Evolutionary conservation across 495 filamentous ascomycete species (phyloP).

Genomic region (Aspergillus incahuasiensis): DNA sequence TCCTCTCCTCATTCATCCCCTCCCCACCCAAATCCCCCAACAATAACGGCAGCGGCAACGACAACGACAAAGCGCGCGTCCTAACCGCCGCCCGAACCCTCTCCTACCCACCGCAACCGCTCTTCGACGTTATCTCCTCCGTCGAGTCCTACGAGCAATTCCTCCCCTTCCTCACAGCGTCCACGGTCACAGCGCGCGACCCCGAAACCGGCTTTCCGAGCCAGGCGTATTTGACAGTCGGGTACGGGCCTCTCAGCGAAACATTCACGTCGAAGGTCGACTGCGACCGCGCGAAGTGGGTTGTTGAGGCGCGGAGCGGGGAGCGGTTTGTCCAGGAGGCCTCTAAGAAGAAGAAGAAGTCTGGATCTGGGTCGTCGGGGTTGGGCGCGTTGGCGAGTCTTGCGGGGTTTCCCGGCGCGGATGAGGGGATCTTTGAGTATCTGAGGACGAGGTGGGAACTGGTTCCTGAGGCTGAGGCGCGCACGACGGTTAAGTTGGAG

Average conservation of each 20-base stretch:
- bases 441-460: slow-evolving; percentile 76
- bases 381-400: slow-evolving; percentile 7
- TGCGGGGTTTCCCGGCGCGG: slow-evolving; percentile 35
- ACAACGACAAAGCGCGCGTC: slow-evolving; percentile 34
- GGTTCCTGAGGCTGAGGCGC: slow-evolving; percentile 31
- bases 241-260: slow-evolving; percentile 78
- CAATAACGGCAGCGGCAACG: slow-evolving; percentile 13
- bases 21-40: slow-evolving; percentile 2
- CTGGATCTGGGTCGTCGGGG: too few species aligned
- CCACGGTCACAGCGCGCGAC: slow-evolving; percentile 62
- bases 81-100: slow-evolving; percentile 74
- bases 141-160: slow-evolving; percentile 75
- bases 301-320: slow-evolving; percentile 78
- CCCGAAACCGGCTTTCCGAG: slow-evolving; percentile 56
- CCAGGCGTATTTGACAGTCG: slow-evolving; percentile 74
- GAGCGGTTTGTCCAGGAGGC: slow-evolving; percentile 25
- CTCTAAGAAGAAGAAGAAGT: background rate
- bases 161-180: slow-evolving; percentile 77
- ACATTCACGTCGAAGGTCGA: slow-evolving; percentile 70
- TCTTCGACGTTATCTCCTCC: slow-evolving; percentile 82
- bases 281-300: slow-evolving; percentile 55
- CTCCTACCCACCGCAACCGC: slow-evolving; percentile 61
- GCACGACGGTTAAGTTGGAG: slow-evolving; percentile 66
- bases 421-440: slow-evolving; percentile 63
- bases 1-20: too few species aligned